Conservation (phyloP, 139 green algal species). For the Chlorella vulgaris region DNA sequence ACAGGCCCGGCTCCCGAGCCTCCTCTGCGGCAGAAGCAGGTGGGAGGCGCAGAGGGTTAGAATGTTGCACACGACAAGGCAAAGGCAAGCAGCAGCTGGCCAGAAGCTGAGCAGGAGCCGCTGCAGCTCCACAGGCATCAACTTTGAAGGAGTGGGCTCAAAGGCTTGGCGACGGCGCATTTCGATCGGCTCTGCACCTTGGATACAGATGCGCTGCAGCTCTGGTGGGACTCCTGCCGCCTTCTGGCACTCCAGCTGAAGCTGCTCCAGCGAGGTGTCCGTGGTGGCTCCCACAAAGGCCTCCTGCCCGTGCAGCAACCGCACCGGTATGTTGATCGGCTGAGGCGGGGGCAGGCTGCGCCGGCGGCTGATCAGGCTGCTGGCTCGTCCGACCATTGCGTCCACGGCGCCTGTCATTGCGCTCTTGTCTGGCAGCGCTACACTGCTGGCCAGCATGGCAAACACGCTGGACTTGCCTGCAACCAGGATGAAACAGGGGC, state of each 20-base stretch:
- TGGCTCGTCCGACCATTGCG: not conserved
- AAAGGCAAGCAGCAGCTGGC: not conserved
- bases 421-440: not conserved
- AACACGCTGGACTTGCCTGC: not conserved
- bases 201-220: conserved; percentile 6
- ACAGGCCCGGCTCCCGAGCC: not conserved
- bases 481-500: not conserved
- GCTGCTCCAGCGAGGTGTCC: not conserved
- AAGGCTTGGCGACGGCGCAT: not conserved
- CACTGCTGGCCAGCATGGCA: not conserved
- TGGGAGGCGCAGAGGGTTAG: not conserved
- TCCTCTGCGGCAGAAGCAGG: not conserved
- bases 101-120: not conserved
- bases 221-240: not conserved
- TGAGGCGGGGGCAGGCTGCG: not conserved
- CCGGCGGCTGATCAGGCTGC: not conserved
- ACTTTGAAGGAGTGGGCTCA: not conserved
- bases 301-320: not conserved
- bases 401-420: not conserved
- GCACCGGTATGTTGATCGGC: not conserved
- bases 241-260: not conserved
- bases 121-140: not conserved
- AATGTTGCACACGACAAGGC: not conserved
- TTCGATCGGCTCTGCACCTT: not conserved
- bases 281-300: not conserved